phyloP scores from a whole-genome alignment of 495 filamentous ascomycete species.

The Neurospora hispaniola region DNA sequence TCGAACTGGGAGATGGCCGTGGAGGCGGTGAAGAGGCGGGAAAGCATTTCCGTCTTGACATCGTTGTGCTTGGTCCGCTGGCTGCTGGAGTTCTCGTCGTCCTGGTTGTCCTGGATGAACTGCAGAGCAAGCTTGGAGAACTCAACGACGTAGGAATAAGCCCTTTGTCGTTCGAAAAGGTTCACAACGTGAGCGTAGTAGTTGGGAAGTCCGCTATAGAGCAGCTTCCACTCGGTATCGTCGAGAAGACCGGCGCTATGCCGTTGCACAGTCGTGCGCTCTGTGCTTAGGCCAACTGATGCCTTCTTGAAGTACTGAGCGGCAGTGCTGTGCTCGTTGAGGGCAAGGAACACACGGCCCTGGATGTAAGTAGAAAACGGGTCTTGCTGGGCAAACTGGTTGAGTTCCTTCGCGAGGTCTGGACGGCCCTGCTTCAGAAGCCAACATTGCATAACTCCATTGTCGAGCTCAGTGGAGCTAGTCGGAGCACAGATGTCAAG shows the following conservation, averaged over 20 bases:
- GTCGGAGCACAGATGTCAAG: slow-evolving; percentile 42
- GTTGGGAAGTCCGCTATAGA: slow-evolving; percentile 65
- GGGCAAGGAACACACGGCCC: slow-evolving; percentile 66
- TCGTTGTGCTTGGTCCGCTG: neutral
- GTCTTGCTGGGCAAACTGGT: slow-evolving; percentile 51
- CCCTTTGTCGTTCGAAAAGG: slow-evolving; percentile 67
- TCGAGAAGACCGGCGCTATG: slow-evolving; percentile 54
- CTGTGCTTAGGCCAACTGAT: slow-evolving; percentile 59
- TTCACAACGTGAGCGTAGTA: slow-evolving; percentile 81
- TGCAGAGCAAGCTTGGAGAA: slow-evolving; percentile 75
- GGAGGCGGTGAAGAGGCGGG: slow-evolving; percentile 71
- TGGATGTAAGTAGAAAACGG: slow-evolving; percentile 79
- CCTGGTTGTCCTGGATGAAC: slow-evolving; percentile 35
- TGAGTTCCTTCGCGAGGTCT: slow-evolving; percentile 67
- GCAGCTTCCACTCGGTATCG: slow-evolving; percentile 57
- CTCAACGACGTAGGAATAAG: slow-evolving; percentile 68
- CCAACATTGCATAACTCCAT: slow-evolving; percentile 53
- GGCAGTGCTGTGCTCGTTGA: slow-evolving; percentile 61
- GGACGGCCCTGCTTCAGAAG: slow-evolving; percentile 58
- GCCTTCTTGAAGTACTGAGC: slow-evolving; percentile 71
- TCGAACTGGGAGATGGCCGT: slow-evolving; percentile 67
- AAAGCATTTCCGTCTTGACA: slow-evolving; percentile 57
- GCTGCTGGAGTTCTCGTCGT: slow-evolving; percentile 21
- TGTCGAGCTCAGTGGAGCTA: slow-evolving; percentile 40
- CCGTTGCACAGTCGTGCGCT: slow-evolving; percentile 21